A percentile compares a stretch with the other conserved stretches of the same genome.
Evolutionary conservation across 495 filamentous ascomycete species (phyloP).

Genomic region (Alectoria sarmentosa): DNA sequence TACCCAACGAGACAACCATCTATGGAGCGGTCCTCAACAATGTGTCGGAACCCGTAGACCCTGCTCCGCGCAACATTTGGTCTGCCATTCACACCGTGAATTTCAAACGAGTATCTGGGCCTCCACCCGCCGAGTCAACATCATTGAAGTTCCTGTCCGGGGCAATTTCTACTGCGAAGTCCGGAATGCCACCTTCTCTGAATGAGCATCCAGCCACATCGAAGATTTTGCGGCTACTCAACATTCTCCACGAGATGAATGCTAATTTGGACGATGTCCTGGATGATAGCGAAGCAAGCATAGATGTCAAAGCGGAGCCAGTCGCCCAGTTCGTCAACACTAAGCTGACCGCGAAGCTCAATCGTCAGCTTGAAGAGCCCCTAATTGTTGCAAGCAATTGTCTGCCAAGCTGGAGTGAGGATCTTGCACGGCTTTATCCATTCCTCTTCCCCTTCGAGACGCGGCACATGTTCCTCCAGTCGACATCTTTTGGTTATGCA

Average conservation of each 20-base stretch:
- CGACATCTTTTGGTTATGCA: conserved; percentile 96
- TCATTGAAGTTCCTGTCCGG: conserved; percentile 52
- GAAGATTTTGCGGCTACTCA: conserved; percentile 80
- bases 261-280: conserved; percentile 94
- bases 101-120: conserved; percentile 79
- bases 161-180: conserved; percentile 37
- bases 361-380: conserved; percentile 95
- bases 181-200: conserved; percentile 71
- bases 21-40: conserved; percentile 88
- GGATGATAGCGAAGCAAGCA: conserved; percentile 68
- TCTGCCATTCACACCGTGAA: conserved; percentile 84
- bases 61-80: conserved; percentile 72
- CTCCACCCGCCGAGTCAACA: conserved; percentile 73
- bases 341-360: conserved; percentile 97
- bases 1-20: conserved; percentile 89
- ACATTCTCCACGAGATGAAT: conserved; percentile 90
- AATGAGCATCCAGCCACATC: conserved; percentile 76
- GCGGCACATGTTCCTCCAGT: conserved; percentile 92
- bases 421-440: conserved; percentile 89
- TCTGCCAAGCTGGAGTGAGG: conserved; percentile 93
- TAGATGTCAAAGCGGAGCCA: conserved; percentile 72
- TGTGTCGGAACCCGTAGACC: conserved; percentile 56
- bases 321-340: conserved; percentile 97
- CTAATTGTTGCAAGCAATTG: conserved; percentile 97
- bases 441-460: conserved; percentile 99